Evolutionary conservation across 768 basidiomycete genomes (phyloP), one percentile per base, ranked within the genome.

Genomic region (Dioszegia crocea): DNA sequence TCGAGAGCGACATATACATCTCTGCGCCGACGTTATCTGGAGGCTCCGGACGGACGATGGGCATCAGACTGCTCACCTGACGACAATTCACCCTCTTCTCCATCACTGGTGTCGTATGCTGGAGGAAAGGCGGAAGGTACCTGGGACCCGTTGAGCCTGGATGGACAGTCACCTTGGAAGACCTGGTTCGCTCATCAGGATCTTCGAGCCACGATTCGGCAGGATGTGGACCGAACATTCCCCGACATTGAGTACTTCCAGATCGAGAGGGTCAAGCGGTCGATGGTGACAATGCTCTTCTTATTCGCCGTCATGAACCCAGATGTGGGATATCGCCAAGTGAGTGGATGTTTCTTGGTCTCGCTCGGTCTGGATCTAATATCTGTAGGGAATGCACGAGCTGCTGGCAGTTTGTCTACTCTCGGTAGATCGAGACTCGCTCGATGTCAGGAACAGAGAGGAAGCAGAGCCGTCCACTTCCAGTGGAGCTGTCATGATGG

Each of bases 151-250:
- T 47, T 77, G 21, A 68, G 62, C 38, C 57, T 77, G 4, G 70
- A 69, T 39, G 68, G 66, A 1, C 44, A 93, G 86, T 96, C 93
- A 77, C 93, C 93, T 10, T 99, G 96, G 96, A 88, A 85, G 66
- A 84, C 85, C 46, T 98, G 91, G 90, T 99, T 97, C 76, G 81
- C 85, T 27, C 84, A 91, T 39, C 82, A 92, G 17, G 96, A 98
- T 59, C 80, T 97, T 38, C 83, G 92, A 33, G 91, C 87, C 73
- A 89, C 85, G 12, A 96, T 99, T 47, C 78, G 84, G 38, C 91
- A 96, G 77, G 96, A 99, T 71, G 96, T 99, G 0, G 91, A 96
- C 67, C 82, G 96, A 68, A 98, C 96, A 86, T 99, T 98, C 73
- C 96, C 96, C n/a, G 96, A 99, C 60, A 86, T 97, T 57, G 81